Base-by-base conservation (phyloP, 2,329 filamentous ascomycete genomes). In the Peltaster fructicola region DNA sequence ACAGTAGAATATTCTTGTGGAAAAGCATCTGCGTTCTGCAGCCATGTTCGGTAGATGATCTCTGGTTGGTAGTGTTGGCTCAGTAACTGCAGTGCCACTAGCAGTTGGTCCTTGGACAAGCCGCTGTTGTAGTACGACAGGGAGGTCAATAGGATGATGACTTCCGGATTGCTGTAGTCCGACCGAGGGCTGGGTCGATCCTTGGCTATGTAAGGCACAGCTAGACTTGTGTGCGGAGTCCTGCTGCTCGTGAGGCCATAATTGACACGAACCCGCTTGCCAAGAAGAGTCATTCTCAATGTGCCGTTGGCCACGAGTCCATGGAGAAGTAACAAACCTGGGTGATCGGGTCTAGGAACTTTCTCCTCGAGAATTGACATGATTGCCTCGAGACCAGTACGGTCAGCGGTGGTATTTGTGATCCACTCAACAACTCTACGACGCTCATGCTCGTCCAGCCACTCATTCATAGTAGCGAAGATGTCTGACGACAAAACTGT, bases 111-210 rank as follows among this genome's bases (percentile, higher is more conserved):
- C 2, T 53, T 30, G 1, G 27, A 56, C 0, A 76, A 43, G 0
- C 71, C 72, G 2, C 54, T 44, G 23, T 78, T 73, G 36, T 81
- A 81, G 36, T 74, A 78, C 0, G 63, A 58, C 0, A 81, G 47
- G 9, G 65, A 70, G 0, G 73, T 80, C 2, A 80, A 51, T 0
- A 70, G 17, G 3, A 80, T 71, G 0, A 65, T 57, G 0, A 75
- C 68, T 35, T 80, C 65, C 0, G 72, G 70, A 14, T 24, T 18
- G 12, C 23, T 25, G 11, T 22, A 29, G 23, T 29, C 27, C 16
- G 27, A 23, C n/a, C 25, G 21, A 18, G 27, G 27, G 23, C 27
- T 29, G 19, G 20, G 23, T 33, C 60, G 53, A 2, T 72, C 74
- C 28, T 80, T 77, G 0, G 69, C 68, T 7, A 64, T 56, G 24